Evolutionary conservation across 352 stramenopile genomes (phyloP).

Genomic region (Saprolegnia parasitica): DNA sequence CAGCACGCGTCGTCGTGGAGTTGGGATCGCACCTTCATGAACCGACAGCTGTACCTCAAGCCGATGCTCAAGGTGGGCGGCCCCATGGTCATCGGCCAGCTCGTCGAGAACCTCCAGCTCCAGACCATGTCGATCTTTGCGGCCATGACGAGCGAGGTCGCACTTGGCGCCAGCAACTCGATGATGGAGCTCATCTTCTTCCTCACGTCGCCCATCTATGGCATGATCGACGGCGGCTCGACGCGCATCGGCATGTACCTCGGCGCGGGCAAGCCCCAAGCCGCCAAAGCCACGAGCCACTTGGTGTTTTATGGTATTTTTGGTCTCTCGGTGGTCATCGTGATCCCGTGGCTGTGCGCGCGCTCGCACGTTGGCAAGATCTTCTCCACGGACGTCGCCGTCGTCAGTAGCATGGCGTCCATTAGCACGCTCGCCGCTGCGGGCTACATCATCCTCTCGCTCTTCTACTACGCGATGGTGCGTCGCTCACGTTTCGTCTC

Average conservation of each 20-base stretch:
- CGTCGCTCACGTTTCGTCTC: background rate
- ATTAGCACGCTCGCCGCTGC: slow-evolving; percentile 51
- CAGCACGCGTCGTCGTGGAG: slow-evolving; percentile 46
- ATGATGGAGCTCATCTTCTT: slow-evolving; percentile 88
- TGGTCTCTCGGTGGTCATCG: slow-evolving; percentile 44
- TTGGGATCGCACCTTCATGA: slow-evolving; percentile 50
- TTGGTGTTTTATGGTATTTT: slow-evolving; percentile 49
- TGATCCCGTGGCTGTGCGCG: slow-evolving; percentile 37
- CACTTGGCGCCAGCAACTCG: slow-evolving; percentile 70
- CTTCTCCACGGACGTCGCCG: slow-evolving; percentile 59
- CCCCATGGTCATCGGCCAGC: slow-evolving; percentile 47
- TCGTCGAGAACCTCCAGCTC: slow-evolving; percentile 80
- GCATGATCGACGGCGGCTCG: slow-evolving; percentile 55
- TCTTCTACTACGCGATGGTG: slow-evolving; percentile 81
- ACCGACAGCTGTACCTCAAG: slow-evolving; percentile 37
- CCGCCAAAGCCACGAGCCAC: slow-evolving; percentile 51
- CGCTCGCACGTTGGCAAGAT: slow-evolving; percentile 49
- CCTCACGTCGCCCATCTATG: slow-evolving; percentile 66
- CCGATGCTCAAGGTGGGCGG: slow-evolving; percentile 51
- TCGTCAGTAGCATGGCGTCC: slow-evolving; percentile 57
- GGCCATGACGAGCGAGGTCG: slow-evolving; percentile 52
- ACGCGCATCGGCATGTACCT: slow-evolving; percentile 62
- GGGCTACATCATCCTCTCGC: slow-evolving; percentile 61
- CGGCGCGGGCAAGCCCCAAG: slow-evolving; percentile 43
- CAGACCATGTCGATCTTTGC: slow-evolving; percentile 74